Evolutionary conservation across 2,329 filamentous ascomycete species (phyloP).

Genomic region (Thelonectria blattea): DNA sequence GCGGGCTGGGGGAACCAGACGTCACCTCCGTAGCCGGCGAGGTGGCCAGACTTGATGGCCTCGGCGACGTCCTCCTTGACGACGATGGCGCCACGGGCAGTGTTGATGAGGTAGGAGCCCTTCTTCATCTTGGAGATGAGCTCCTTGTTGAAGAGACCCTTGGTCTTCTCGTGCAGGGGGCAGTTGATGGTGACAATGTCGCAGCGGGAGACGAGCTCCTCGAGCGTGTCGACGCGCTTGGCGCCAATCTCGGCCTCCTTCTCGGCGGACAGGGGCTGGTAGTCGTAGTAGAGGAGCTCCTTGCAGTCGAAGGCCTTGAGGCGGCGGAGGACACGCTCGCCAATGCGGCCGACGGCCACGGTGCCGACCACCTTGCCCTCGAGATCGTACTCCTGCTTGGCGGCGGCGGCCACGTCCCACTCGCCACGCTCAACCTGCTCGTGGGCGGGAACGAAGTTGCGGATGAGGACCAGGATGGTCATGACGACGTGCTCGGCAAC

Average conservation of each 20-base stretch:
- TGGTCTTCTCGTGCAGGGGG: constrained; percentile 97
- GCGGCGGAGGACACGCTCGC: constrained; percentile 94
- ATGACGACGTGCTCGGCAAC: constrained; percentile 99
- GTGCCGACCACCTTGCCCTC: constrained; percentile 98
- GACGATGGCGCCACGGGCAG: constrained; percentile 96
- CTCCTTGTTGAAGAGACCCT: constrained; percentile 97
- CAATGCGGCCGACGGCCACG: constrained; percentile 95
- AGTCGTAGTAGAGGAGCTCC: constrained; percentile 99
- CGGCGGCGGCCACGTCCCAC: constrained; percentile 94
- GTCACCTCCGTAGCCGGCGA: constrained; percentile 86
- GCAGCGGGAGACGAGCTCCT: constrained; percentile 93
- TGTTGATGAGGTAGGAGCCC: constrained; percentile 97
- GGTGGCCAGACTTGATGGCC: constrained; percentile 88
- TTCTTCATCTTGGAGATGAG: constrained; percentile 99
- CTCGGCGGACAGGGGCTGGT: constrained; percentile 89
- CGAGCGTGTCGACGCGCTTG: constrained; percentile 84
- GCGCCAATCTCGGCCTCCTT: constrained; percentile 95
- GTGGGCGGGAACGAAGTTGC: constrained; percentile 98
- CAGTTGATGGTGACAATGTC: constrained; percentile 99
- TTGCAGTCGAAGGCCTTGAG: constrained; percentile 99
- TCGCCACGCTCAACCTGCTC: constrained; percentile 88
- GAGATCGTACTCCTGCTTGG: constrained; percentile 98
- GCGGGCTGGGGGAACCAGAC: constrained; percentile 99
- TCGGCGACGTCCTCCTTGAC: constrained; percentile 99
- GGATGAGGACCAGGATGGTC: constrained; percentile 94